A percentile compares a stretch with the other conserved stretches of the same genome.
Evolutionary conservation across 1,284 basidiomycete species (phyloP).

Genomic region (Sparassis latifolia): DNA sequence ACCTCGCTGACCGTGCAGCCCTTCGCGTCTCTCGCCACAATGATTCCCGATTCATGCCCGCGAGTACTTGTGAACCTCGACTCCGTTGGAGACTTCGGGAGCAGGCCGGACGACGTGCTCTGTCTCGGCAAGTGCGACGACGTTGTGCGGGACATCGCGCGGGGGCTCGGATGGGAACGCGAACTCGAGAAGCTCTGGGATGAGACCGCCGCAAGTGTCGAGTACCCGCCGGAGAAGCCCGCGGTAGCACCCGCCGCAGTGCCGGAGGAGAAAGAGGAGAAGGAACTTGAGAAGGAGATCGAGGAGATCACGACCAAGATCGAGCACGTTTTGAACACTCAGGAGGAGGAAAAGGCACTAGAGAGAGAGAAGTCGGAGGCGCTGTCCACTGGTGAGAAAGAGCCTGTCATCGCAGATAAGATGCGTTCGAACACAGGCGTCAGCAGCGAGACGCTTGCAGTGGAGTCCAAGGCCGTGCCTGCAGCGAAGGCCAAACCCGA

Average conservation of each 20-base stretch:
- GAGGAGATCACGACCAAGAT: constrained; percentile 29
- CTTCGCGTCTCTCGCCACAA: constrained; percentile 58
- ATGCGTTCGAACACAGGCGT: background rate
- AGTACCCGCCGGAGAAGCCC: constrained; percentile 5
- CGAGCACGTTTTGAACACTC: constrained; percentile 21
- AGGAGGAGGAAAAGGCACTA: background rate
- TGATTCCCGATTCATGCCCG: constrained; percentile 47
- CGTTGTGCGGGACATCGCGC: constrained; percentile 49
- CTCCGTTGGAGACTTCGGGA: constrained; percentile 53
- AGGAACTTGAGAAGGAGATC: constrained; percentile 21
- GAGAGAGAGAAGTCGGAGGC: background rate
- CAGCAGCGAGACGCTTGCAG: too few relatives aligned
- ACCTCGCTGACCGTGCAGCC: constrained; percentile 83
- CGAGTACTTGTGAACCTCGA: constrained; percentile 69
- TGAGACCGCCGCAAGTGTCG: constrained; percentile 30
- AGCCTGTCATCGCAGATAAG: constrained; percentile 1
- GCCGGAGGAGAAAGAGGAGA: constrained; percentile 4
- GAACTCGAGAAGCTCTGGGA: constrained; percentile 56
- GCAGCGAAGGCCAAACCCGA: too few relatives aligned
- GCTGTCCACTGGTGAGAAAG: constrained; percentile 1
- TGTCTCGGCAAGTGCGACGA: constrained; percentile 66
- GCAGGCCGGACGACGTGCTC: constrained; percentile 48
- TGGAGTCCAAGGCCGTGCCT: too few relatives aligned
- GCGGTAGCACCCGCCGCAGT: background rate
- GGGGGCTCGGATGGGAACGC: constrained; percentile 64